Evolutionary conservation across 305 asterid genomes (phyloP), one percentile per base, ranked within the genome.

Genomic region (Fraxinus greggii): DNA sequence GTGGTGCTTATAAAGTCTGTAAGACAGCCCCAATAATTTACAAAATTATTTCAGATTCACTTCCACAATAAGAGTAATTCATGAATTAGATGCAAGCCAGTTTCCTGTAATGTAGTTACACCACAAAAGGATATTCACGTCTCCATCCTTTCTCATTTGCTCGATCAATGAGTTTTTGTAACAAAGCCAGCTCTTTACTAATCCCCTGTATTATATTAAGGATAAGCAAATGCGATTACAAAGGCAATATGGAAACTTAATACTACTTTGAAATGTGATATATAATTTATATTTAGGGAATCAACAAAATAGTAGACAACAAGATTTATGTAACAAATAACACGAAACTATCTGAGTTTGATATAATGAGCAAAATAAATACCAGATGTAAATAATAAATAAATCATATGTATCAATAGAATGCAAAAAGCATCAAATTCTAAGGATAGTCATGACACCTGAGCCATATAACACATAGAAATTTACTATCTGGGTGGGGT

Each of bases 111-210:
- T 56, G 74, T 33, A 82, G 63, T 72, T 77, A 87, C 75, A 24
- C 48, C 56, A 45, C 12, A 42, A 86, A 93, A 92, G 98, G 99
- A 95, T 95, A 95, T 94, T 92, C 88, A 3, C 86, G 79, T 83
- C 94, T 93, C 92, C 97, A 86, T 79, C 99, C 99, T 92, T 94
- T 93, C 85, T 92, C 98, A 84, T 92, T 91, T 84, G 98, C 95
- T 19, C 56, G 90, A 15, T 88, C 90, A 36, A 89, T 91, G 80
- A 65, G 92, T 24, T 45, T 74, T 76, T 78, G 84, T 92, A 92
- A 77, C 84, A 84, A 65, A 67, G 21, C 78, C 89, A 94, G 90
- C 85, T 96, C 92, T 87, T 86, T 88, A 54, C 29, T 73, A 91
- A 96, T 93, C 93, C 93, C 74, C 98, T 95, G 93, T 83, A 78